Percentiles rank a stretch among this genome's conserved stretches.
Evolutionary conservation across 129 eudicot species (phyloP).

Genomic region (Chrysanthemum makinoi): DNA sequence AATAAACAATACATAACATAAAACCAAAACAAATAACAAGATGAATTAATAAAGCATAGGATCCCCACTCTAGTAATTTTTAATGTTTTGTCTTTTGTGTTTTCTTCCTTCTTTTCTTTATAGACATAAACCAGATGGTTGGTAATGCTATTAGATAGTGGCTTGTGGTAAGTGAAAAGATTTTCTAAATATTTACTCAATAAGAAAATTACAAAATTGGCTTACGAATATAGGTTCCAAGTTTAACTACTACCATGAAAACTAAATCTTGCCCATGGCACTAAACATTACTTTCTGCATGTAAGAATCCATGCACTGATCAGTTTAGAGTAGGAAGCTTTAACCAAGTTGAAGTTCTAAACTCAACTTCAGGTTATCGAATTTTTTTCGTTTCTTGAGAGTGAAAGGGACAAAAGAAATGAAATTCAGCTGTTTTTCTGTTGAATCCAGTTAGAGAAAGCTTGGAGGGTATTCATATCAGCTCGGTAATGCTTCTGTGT

Average conservation of each 20-base stretch:
- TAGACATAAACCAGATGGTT: neutral
- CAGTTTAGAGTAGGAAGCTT: no score
- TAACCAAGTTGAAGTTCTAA: neutral
- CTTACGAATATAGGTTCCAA: conserved; percentile 1
- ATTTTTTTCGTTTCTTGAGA: neutral
- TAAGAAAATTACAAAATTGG: conserved; percentile 31
- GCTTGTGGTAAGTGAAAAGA: conserved; percentile 9
- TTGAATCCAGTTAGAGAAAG: conserved; percentile 53
- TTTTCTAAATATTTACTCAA: conserved; percentile 18
- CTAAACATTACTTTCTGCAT: conserved; percentile 19
- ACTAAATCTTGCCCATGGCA: conserved; percentile 9
- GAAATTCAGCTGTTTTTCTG: conserved; percentile 29
- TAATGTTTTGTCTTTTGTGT: no score
- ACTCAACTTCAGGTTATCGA: neutral
- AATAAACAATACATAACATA: no score
- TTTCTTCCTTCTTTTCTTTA: no score
- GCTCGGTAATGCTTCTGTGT: conserved; percentile 71
- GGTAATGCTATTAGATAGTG: conserved; percentile 11
- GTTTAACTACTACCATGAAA: conserved; percentile 14
- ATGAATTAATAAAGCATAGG: no score
- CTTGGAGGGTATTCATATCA: conserved; percentile 58
- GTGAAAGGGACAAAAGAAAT: neutral
- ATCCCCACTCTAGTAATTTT: no score
- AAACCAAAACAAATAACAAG: no score
- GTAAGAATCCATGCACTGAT: neutral